Evolutionary conservation across 805 yeast species (phyloP), one percentile per base, ranked within the genome.

Genomic region (Wickerhamomyces chaumierensis): DNA sequence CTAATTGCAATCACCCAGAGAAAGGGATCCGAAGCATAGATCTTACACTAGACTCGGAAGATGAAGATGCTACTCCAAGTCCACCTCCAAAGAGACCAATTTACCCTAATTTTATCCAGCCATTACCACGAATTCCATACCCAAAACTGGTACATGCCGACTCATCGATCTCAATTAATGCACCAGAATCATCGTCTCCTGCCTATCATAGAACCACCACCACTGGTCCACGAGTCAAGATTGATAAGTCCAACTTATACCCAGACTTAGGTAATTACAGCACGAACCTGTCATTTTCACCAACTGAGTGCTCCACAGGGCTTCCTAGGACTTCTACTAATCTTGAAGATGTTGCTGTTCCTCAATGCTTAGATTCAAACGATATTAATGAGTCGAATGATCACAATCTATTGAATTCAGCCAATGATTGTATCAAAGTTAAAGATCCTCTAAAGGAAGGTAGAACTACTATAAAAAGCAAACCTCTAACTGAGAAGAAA

Each of bases 101-200:
- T 12, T 28, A 28, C 28, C 25, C n/a, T 14, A 16, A 23, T 3
- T 34, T 13, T 17, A n/a, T 25, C 2, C 31, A 16, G 23, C 11
- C 13, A 23, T 34, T 21, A 21, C 23, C 23, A 48, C 17, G 46
- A 36, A 4, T 36, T 44, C 18, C 46, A 43, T 15, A 36, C 21
- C 14, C 39, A 21, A 16, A 45, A 39, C 14, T 14, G 31, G 5
- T 33, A 15, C 19, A 36, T 3, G 37, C 38, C 29, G 31, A 23
- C 5, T 36, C 40, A 2, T 18, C 17, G 3, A 19, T 39, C 12
- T 14, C 16, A 2, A 47, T 47, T 3, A 45, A 51, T 18, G 56
- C 46, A 1, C 41, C 46, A 19, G 56, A 51, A 39, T 44, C 52
- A 1, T 52, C 58, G 2, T 55, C 59, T 2, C 59, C 59, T 2